A percentile compares a stretch with the other conserved stretches of the same genome.
Conservation (phyloP, 176 grass and related monocot genomes). For the Ensete ventricosum region DNA sequence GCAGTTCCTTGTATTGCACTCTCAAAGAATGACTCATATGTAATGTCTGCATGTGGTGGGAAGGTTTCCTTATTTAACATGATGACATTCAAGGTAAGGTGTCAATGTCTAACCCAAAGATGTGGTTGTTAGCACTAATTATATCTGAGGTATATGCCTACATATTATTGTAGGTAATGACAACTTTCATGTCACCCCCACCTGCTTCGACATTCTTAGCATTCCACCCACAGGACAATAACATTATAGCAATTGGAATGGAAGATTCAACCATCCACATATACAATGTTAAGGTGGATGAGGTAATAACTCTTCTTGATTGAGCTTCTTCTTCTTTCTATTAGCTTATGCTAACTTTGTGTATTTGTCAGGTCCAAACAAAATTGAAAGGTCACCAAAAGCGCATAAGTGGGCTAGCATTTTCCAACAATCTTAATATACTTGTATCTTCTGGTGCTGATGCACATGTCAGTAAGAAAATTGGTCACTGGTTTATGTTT, state of each 20-base stretch:
- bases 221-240: conserved; percentile 96
- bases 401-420: conserved; percentile 83
- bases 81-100: conserved; percentile 92
- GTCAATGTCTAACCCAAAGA: conserved; percentile 17
- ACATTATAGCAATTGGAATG: conserved; percentile 99
- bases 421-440: conserved; percentile 66
- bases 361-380: conserved; percentile 65
- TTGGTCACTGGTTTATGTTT: background rate
- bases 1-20: conserved; percentile 91
- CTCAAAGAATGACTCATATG: conserved; percentile 96
- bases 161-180: conserved; percentile 67
- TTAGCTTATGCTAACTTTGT: conserved; percentile 28
- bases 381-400: conserved; percentile 92
- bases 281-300: conserved; percentile 98
- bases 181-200: conserved; percentile 85
- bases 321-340: background rate
- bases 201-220: conserved; percentile 92
- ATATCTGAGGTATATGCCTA: background rate
- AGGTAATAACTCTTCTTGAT: conserved; percentile 33
- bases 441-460: conserved; percentile 96
- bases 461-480: conserved; percentile 60
- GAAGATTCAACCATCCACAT: conserved; percentile 99
- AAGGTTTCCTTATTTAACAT: conserved; percentile 99
- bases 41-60: conserved; percentile 97
- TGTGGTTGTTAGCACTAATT: background rate